A percentile compares a stretch with the other conserved stretches of the same genome.
These are phyloP conservation scores for Verticillium isaacii DNA, from an alignment of 2,329 filamentous ascomycete species.

Conservation along the genomic window DNA sequence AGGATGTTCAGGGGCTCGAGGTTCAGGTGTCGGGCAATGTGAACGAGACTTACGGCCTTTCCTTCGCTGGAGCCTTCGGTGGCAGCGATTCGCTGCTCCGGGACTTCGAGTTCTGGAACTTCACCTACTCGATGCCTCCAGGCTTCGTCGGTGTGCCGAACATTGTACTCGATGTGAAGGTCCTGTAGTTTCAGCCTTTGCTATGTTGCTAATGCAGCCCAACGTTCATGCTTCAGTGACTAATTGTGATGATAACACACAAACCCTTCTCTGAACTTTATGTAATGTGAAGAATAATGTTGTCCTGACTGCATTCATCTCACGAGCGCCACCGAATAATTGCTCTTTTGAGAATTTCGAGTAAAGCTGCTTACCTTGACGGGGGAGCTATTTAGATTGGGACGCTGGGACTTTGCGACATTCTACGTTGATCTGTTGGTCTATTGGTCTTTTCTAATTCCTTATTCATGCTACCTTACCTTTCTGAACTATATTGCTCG, in stretches of 20 bases:
- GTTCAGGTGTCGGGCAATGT: conserved; percentile 41
- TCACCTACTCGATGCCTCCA: conserved; percentile 34
- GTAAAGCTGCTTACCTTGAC: no score
- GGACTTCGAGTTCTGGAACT: conserved; percentile 42
- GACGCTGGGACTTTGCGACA: no score
- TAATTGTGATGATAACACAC: background rate
- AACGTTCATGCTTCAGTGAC: background rate
- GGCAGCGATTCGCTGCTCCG: conserved; percentile 22
- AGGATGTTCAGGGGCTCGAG: conserved; percentile 41
- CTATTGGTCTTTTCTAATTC: no score
- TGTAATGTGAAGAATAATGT: no score
- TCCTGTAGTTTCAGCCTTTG: background rate
- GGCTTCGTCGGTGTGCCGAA: conserved; percentile 19
- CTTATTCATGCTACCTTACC: no score
- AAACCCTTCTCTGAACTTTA: no score
- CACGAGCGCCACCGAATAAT: no score
- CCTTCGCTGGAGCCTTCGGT: conserved; percentile 35
- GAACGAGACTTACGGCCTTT: conserved; percentile 30
- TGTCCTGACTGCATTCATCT: no score
- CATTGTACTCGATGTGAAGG: conserved; percentile 5
- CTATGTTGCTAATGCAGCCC: background rate
- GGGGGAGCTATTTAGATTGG: no score
- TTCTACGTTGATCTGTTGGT: no score
- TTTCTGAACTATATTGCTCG: no score
- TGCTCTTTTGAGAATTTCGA: no score